Evolutionary conservation across 805 yeast genomes (phyloP).

Genomic region (Metschnikowia kofuensis): DNA sequence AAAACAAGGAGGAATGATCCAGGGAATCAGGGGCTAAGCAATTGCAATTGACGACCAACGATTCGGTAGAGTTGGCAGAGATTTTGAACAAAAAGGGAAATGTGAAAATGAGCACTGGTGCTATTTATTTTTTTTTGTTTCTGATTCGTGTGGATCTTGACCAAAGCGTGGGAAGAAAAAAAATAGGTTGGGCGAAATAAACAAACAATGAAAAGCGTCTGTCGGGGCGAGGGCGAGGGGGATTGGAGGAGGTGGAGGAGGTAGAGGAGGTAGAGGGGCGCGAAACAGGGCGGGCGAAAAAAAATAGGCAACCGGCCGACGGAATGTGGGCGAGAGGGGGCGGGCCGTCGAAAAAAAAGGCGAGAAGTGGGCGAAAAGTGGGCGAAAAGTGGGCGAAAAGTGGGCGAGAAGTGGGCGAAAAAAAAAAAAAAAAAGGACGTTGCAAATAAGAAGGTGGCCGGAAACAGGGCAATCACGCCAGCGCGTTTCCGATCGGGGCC

Average conservation of each 20-base stretch:
- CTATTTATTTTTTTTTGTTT: too few species aligned
- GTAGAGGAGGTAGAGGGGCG: background rate
- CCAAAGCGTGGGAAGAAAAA: background rate
- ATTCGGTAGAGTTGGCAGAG: too few species aligned
- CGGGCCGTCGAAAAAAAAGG: background rate
- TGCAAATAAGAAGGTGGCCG: background rate
- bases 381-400: background rate
- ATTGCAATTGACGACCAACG: too few species aligned
- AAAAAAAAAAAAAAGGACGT: background rate
- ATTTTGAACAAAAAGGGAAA: too few species aligned
- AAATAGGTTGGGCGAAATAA: slow-evolving; percentile 1
- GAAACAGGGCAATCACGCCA: too few species aligned
- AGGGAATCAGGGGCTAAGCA: too few species aligned
- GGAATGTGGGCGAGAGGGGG: background rate
- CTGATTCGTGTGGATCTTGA: too few species aligned
- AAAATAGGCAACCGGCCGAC: background rate
- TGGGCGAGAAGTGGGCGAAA: background rate
- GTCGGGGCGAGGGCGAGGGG: background rate
- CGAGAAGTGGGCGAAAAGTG: background rate
- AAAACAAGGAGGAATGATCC: too few species aligned
- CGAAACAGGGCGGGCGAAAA: background rate
- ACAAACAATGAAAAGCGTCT: background rate
- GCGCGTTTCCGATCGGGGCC: too few species aligned
- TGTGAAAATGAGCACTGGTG: too few species aligned
- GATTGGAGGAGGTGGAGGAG: background rate